Percentiles rank a stretch among this genome's conserved stretches.
phyloP scores from a whole-genome alignment of 192 early-diverging fungal genomes.

The Chytriomyces confervae region DNA sequence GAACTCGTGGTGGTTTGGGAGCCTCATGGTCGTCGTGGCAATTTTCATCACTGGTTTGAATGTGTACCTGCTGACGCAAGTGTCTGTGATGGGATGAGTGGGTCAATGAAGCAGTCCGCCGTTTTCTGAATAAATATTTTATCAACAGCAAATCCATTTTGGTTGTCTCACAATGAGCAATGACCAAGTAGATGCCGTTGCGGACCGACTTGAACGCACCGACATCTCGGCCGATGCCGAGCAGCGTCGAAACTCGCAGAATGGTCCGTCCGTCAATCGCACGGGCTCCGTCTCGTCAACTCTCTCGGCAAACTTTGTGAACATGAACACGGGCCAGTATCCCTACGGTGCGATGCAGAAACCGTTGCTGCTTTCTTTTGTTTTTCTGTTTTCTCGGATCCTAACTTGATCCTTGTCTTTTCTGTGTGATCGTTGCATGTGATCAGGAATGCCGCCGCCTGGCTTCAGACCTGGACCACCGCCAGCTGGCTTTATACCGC shows the following conservation, averaged over 20 bases:
- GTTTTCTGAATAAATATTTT: not conserved
- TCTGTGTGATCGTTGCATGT: not conserved
- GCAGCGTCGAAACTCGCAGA: not conserved
- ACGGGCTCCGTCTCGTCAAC: not conserved
- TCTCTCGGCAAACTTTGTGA: not conserved
- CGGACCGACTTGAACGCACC: not conserved
- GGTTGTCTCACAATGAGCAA: not conserved
- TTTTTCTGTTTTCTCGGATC: not conserved
- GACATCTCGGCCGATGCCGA: not conserved
- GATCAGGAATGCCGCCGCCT: slow-evolving; percentile 23
- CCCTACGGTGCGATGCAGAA: not conserved
- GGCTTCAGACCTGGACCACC: slow-evolving; percentile 23
- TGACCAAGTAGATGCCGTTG: not conserved
- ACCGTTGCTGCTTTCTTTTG: not conserved
- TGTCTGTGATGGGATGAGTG: not conserved
- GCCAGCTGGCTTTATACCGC: slow-evolving; percentile 9
- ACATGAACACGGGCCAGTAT: not conserved
- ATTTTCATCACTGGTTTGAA: slow-evolving; percentile 41
- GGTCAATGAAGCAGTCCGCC: not conserved
- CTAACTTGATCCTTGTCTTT: not conserved
- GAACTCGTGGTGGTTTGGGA: slow-evolving; percentile 25
- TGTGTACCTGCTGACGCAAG: slow-evolving; percentile 39
- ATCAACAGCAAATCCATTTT: not conserved
- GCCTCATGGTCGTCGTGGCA: slow-evolving; percentile 27
- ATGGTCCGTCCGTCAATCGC: not conserved